Percentiles rank a stretch among this genome's conserved stretches.
These are phyloP conservation scores for Xerocomellus chrysenteron DNA, from an alignment of 768 basidiomycete species.

Conservation along the genomic window DNA sequence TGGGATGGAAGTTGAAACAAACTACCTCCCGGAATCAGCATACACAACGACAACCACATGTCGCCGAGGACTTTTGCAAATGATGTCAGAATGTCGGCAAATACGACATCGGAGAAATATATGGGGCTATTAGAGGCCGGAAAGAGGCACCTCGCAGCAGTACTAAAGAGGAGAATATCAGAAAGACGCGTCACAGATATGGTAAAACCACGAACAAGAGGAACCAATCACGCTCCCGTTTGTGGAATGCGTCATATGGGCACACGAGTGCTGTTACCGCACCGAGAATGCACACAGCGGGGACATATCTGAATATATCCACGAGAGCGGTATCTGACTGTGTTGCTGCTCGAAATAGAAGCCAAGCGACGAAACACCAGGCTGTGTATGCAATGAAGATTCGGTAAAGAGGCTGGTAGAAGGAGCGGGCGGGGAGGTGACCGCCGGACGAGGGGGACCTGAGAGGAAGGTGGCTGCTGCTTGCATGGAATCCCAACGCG, in stretches of 20 bases:
- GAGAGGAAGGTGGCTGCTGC: conserved; percentile 16
- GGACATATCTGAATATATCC: conserved; percentile 76
- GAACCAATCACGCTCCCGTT: conserved; percentile 74
- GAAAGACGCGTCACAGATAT: background rate
- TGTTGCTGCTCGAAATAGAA: conserved; percentile 60
- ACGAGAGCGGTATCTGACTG: conserved; percentile 56
- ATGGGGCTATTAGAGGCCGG: conserved; percentile 60
- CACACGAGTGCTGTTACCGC: conserved; percentile 57
- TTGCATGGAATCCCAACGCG: conserved; percentile 59
- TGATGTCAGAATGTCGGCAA: conserved; percentile 95
- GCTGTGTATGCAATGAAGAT: conserved; percentile 58
- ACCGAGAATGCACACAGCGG: conserved; percentile 62
- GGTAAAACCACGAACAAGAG: conserved; percentile 57
- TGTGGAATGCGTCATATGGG: conserved; percentile 67
- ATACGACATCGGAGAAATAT: conserved; percentile 88
- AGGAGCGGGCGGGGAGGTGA: conserved; percentile 30
- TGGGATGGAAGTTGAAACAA: conserved; percentile 62
- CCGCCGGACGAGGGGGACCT: conserved; percentile 18
- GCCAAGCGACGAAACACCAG: conserved; percentile 70
- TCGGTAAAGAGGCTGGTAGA: conserved; percentile 66
- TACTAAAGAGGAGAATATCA: conserved; percentile 41
- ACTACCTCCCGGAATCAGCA: conserved; percentile 84
- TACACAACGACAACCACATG: conserved; percentile 82
- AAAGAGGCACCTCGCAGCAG: conserved; percentile 71
- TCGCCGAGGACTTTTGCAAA: conserved; percentile 97